These are phyloP conservation scores for Blastomyces emzantsi DNA, from an alignment of 2,329 filamentous ascomycete species.

Conservation along the genomic window DNA sequence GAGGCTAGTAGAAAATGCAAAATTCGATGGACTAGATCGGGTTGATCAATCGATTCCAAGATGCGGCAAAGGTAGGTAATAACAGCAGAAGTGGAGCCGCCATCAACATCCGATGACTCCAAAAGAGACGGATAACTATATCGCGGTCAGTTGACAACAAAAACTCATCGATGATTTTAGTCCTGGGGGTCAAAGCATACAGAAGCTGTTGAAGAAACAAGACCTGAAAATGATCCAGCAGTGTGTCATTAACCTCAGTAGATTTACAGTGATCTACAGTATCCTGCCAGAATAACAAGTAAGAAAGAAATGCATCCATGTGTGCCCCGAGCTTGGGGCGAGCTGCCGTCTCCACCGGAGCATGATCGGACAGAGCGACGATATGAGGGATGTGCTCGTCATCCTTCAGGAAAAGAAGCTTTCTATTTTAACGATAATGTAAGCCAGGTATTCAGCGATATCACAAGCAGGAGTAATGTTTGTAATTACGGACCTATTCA, in stretches of 20 bases:
- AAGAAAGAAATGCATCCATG: constrained; percentile 86
- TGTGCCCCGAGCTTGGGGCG: constrained; percentile 77
- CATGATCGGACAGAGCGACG: constrained; percentile 80
- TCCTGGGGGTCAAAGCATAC: constrained; percentile 41
- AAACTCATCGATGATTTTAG: background rate
- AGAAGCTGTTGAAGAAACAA: constrained; percentile 91
- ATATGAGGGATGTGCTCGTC: constrained; percentile 67
- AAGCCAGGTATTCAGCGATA: constrained; percentile 9
- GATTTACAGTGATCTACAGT: constrained; percentile 93
- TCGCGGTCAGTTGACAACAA: constrained; percentile 4
- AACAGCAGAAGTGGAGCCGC: constrained; percentile 91
- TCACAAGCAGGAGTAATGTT: constrained; percentile 45
- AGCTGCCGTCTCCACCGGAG: constrained; percentile 62
- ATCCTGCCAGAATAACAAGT: constrained; percentile 96
- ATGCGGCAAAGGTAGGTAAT: constrained; percentile 88
- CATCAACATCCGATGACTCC: constrained; percentile 94
- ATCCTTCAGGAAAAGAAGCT: constrained; percentile 73
- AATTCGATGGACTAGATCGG: constrained; percentile 88
- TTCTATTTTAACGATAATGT: constrained; percentile 38
- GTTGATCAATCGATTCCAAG: constrained; percentile 82
- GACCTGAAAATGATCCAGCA: constrained; percentile 94
- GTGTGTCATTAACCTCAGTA: constrained; percentile 78
- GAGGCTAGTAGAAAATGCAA: constrained; percentile 85
- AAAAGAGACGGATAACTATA: constrained; percentile 82
- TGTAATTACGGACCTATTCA: constrained; percentile 42